Evolutionary conservation across 805 yeast genomes (phyloP), one percentile per base, ranked within the genome.

Genomic region (Hanseniaspora singularis): DNA sequence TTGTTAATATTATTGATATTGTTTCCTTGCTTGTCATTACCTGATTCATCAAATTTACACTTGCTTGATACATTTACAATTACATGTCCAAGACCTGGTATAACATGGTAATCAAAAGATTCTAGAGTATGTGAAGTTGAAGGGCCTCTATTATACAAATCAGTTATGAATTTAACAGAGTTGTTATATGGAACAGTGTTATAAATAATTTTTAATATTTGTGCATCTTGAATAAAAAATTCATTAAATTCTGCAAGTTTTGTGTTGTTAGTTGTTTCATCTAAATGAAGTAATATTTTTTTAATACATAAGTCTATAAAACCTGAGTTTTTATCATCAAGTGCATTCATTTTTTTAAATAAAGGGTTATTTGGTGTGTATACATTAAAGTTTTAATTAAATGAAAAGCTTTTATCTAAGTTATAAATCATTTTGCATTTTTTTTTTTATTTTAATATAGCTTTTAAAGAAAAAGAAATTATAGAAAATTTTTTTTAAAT

Each of bases 1-100:
- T 43, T 52, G 5, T 33, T 38, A 26, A 45, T 51, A 39, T 49
- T 52, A 15, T 79, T 59, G 38, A 77, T 77, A 0, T 86, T 73
- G 18, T 75, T 69, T 47, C 78, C 81, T 2, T 87, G 55, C 56
- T 77, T 72, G 50, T 77, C 79, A 50, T 66, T 71, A 0, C 92
- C 92, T 46, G 79, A 72, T 55, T 83, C 92, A 60, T 83, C 92
- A 54, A 81, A 82, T 51, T 78, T 68, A 11, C 81, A 82, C 58
- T 79, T 82, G 14, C 75, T 65, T 43, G 68, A 66, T 14, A 75
- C 62, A 48, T 70, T 70, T 24, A 77, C 67, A 7, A 79, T 67
- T 32, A 68, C 59, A 0, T 72, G 66, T 1, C 76, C 77, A 0
- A 81, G 69, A 0, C 84, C 84, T 0, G 83, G 83, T 9, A 81